Conservation (phyloP, 768 basidiomycete species). For the Coprinopsis sp. region DNA sequence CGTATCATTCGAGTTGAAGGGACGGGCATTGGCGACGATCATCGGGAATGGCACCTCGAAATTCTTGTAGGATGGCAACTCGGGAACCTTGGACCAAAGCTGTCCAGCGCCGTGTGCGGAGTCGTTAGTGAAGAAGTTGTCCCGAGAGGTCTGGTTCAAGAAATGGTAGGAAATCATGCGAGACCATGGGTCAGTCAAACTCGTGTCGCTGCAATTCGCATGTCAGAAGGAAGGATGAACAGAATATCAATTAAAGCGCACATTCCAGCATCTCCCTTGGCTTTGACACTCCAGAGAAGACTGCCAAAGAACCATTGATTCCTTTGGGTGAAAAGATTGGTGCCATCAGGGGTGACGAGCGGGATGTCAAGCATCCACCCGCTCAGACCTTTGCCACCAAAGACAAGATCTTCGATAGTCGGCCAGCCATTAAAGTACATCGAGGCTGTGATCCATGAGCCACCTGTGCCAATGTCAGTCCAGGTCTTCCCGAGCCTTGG, state of each 20-base stretch:
- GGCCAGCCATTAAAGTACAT: conserved; percentile 65
- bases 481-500: not conserved
- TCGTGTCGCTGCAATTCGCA: conserved; percentile 45
- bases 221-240: not conserved
- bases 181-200: conserved; percentile 59
- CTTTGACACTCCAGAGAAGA: conserved; percentile 47
- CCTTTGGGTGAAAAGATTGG: conserved; percentile 36
- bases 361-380: conserved; percentile 58
- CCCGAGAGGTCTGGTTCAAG: conserved; percentile 54
- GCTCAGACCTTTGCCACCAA: conserved; percentile 43
- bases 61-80: conserved; percentile 46
- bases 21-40: conserved; percentile 52
- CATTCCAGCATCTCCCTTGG: conserved; percentile 54
- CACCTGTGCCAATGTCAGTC: conserved; percentile 33
- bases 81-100: conserved; percentile 56
- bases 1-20: conserved; percentile 39
- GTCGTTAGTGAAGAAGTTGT: conserved; percentile 57
- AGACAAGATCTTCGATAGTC: conserved; percentile 49
- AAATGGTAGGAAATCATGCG: conserved; percentile 72
- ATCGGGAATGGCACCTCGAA: conserved; percentile 62
- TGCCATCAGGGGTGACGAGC: conserved; percentile 51
- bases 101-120: conserved; percentile 69
- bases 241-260: conserved; percentile 24
- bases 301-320: conserved; percentile 54
- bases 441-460: conserved; percentile 66